Evolutionary conservation across 2,329 filamentous ascomycete genomes (phyloP), one percentile per base, ranked within the genome.

Genomic region (Davidsoniella neocaledoniae): DNA sequence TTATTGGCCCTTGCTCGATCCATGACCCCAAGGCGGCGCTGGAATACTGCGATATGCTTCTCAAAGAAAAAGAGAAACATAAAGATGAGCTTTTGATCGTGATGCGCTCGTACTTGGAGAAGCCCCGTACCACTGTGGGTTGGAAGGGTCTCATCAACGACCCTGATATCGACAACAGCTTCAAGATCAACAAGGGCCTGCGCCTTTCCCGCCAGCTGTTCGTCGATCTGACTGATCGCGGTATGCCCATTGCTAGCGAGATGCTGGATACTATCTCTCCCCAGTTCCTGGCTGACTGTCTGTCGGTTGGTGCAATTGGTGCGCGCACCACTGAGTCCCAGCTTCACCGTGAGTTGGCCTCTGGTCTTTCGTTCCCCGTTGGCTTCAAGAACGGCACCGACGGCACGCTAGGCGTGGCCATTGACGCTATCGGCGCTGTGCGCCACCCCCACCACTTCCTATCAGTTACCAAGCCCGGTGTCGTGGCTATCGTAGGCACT

Each of bases 301-400:
- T 96, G 57, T 93, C 86, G 37, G 81, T 94, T 10, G 91, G 91
- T 51, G 91, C 91, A 25, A 81, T 98, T 57, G 91, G 91, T 51
- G 91, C 91, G n/a, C 77, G 91, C 54, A 98, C 91, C 17, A 96
- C 91, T 2, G 91, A 98, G 70, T 88, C 82, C 47, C 91, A 98
- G 69, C 74, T 96, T 55, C 91, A 98, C 67, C 81, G 91, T 51
- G 91, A 98, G 68, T 71, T 98, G 55, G 90, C 91, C 19, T 91
- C 84, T 48, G 91, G 91, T 61, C 73, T 96, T 36, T 93, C 84
- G 58, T 96, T 95, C 82, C 91, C 91, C 2, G 87, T 98, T 9
- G 91, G 91, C 47, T 98, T 98, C 83, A 98, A 98, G 77, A 98
- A 98, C 66, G 91, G 91, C 56, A 98, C 91, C 29, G 91, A 98